phyloP scores from a whole-genome alignment of 768 basidiomycete genomes.

The Lactifluus hygrophoroides region DNA sequence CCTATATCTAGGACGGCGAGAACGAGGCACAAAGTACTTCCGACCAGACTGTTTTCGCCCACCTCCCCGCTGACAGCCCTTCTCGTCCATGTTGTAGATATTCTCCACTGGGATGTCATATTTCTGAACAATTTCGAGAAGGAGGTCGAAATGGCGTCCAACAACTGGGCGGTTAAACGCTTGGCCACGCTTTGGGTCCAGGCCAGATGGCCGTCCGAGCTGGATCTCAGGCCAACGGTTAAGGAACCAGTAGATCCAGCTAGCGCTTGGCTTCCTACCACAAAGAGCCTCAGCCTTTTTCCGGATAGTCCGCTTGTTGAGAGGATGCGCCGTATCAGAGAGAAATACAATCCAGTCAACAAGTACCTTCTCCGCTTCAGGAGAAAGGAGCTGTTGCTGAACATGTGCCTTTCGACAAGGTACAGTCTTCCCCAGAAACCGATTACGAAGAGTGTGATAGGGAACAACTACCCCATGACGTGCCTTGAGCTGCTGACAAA shows the following conservation, averaged over 20 bases:
- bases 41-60: not conserved
- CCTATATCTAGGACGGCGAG: not conserved
- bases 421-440: no score
- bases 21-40: not conserved
- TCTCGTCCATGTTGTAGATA: no score
- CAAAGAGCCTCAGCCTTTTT: not conserved
- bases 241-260: no score
- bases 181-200: constrained; percentile 30
- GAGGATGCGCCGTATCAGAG: not conserved
- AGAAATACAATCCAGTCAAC: not conserved
- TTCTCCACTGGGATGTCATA: no score
- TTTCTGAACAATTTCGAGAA: not conserved
- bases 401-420: not conserved
- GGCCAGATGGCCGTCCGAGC: constrained; percentile 24
- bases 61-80: not conserved
- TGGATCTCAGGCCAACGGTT: constrained; percentile 13
- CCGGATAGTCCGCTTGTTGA: not conserved
- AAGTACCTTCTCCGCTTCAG: not conserved
- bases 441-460: no score
- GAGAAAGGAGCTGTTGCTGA: not conserved
- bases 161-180: constrained; percentile 27
- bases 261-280: no score
- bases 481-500: no score
- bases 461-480: no score
- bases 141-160: not conserved